These are phyloP conservation scores for Phytophthora sp. DNA, from an alignment of 352 stramenopile genomes.

Conservation along the genomic window DNA sequence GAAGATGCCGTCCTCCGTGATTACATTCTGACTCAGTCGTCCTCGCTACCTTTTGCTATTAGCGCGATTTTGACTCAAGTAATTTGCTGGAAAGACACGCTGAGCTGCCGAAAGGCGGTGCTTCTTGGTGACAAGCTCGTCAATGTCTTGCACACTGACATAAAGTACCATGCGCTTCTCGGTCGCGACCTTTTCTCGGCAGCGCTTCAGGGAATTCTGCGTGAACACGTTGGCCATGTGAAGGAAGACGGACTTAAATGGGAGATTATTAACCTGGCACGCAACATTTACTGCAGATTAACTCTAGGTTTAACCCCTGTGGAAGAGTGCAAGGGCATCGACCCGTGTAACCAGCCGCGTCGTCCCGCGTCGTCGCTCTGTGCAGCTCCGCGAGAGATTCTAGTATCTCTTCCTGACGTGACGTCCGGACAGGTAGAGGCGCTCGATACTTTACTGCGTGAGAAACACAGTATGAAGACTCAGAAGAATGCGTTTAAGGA, in stretches of 20 bases:
- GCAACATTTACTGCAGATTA: constrained; percentile 83
- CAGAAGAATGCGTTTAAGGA: constrained; percentile 88
- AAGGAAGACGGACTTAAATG: constrained; percentile 86
- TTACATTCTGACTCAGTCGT: constrained; percentile 61
- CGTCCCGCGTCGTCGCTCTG: constrained; percentile 53
- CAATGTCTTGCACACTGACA: constrained; percentile 51
- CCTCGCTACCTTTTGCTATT: constrained; percentile 54
- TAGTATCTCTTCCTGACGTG: constrained; percentile 67
- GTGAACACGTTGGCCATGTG: constrained; percentile 64
- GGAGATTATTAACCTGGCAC: constrained; percentile 85
- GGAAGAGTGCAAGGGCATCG: constrained; percentile 83
- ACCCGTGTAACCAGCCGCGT: constrained; percentile 77
- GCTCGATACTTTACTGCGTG: constrained; percentile 59
- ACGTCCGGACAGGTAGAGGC: constrained; percentile 45
- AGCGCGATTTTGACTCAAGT: constrained; percentile 60
- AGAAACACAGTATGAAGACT: constrained; percentile 82
- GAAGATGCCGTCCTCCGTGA: constrained; percentile 66
- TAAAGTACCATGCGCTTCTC: constrained; percentile 49
- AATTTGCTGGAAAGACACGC: constrained; percentile 77
- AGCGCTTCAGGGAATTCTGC: constrained; percentile 57
- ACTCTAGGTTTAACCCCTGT: constrained; percentile 68
- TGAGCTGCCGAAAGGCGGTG: constrained; percentile 69
- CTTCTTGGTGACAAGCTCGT: constrained; percentile 72
- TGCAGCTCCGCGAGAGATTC: constrained; percentile 51
- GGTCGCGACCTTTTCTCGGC: constrained; percentile 71